phyloP scores from a whole-genome alignment of 1,139 yeast genomes.

The Suhomyces anneliseae region DNA sequence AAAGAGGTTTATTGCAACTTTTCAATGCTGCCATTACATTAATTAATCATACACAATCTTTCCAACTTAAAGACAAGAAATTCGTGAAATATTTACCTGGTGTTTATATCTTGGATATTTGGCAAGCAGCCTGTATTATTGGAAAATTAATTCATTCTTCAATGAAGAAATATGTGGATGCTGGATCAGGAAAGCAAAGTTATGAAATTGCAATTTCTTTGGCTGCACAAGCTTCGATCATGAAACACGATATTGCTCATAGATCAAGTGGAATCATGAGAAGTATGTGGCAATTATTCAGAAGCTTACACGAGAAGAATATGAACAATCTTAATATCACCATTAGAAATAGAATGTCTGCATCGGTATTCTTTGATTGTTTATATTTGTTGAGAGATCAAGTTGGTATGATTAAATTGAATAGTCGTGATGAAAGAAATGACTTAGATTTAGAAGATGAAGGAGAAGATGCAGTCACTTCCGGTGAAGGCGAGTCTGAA shows the following conservation, averaged over 20 bases:
- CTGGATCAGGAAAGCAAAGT: slow-evolving; percentile 67
- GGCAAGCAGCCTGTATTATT: slow-evolving; percentile 91
- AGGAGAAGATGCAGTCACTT: slow-evolving; percentile 12
- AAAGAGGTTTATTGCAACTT: slow-evolving; percentile 71
- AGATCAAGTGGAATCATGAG: slow-evolving; percentile 92
- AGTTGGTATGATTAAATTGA: slow-evolving; percentile 78
- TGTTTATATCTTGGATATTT: slow-evolving; percentile 72
- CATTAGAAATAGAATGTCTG: slow-evolving; percentile 83
- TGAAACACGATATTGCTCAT: slow-evolving; percentile 90
- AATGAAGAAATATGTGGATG: slow-evolving; percentile 63
- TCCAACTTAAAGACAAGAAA: slow-evolving; percentile 58
- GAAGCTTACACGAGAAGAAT: slow-evolving; percentile 51
- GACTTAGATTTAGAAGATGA: slow-evolving; percentile 17
- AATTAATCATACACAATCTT: slow-evolving; percentile 62
- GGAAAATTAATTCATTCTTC: slow-evolving; percentile 78
- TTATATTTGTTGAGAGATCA: slow-evolving; percentile 80
- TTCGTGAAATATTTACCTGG: slow-evolving; percentile 82
- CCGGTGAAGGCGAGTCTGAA: slow-evolving; percentile 25
- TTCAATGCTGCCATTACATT: slow-evolving; percentile 78
- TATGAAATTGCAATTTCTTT: slow-evolving; percentile 70
- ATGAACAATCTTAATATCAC: slow-evolving; percentile 45
- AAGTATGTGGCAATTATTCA: slow-evolving; percentile 87
- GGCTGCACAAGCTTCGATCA: slow-evolving; percentile 76
- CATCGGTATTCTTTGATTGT: slow-evolving; percentile 89
- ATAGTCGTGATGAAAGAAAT: slow-evolving; percentile 24